Percentiles rank a stretch among this genome's conserved stretches.
These are phyloP conservation scores for Ajuga reptans DNA, from an alignment of 305 asterid species.

Conservation along the genomic window DNA sequence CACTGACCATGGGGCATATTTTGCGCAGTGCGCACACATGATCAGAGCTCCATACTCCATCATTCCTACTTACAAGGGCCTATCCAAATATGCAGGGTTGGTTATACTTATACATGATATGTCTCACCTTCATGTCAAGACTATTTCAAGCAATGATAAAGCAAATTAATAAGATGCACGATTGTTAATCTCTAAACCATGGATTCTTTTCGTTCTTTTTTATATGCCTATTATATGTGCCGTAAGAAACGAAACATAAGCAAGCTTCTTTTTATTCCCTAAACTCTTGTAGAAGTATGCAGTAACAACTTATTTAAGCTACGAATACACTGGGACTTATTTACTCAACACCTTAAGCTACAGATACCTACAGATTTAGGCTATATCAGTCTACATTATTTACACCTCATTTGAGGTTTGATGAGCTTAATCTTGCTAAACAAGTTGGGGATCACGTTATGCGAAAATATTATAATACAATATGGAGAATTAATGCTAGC, in stretches of 20 bases:
- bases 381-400: background rate
- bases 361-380: background rate
- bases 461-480: background rate
- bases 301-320: too few species aligned
- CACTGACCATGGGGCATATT: conserved; percentile 93
- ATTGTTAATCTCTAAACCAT: background rate
- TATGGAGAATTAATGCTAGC: background rate
- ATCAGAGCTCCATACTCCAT: conserved; percentile 93
- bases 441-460: background rate
- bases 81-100: conserved; percentile 26
- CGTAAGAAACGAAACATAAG: background rate
- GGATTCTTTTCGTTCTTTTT: background rate
- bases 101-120: background rate
- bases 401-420: conserved; percentile 2
- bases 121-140: background rate
- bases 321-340: background rate
- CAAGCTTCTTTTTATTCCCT: background rate
- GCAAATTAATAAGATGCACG: background rate
- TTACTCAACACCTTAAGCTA: background rate
- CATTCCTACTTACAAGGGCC: conserved; percentile 95
- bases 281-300: background rate
- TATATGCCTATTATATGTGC: background rate
- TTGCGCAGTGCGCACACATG: conserved; percentile 79
- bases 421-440: background rate
- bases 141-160: background rate